phyloP scores from a whole-genome alignment of 345 rosid species.

The Populus pruinosa region DNA sequence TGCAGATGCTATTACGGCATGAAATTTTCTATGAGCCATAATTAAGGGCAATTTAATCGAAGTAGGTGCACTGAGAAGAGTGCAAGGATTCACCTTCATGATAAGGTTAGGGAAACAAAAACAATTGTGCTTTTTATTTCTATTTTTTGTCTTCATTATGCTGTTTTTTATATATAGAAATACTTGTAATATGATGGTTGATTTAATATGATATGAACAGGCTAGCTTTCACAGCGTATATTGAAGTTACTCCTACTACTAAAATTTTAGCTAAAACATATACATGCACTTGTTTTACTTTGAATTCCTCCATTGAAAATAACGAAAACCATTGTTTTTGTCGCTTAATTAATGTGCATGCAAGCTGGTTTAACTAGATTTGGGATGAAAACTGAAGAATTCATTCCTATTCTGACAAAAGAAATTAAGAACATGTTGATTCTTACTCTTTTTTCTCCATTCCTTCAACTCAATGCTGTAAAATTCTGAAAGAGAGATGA shows the following conservation, averaged over 20 bases:
- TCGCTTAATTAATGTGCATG: background rate
- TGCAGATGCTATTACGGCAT: background rate
- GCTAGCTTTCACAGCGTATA: too few species aligned
- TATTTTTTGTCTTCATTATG: too few species aligned
- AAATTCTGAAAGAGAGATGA: background rate
- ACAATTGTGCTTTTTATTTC: background rate
- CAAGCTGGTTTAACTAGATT: background rate
- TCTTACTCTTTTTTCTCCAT: background rate
- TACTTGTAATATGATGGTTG: too few species aligned
- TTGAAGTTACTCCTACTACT: too few species aligned
- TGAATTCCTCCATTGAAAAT: background rate
- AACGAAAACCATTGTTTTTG: background rate
- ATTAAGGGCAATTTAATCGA: background rate
- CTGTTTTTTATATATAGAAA: too few species aligned
- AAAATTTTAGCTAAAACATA: background rate
- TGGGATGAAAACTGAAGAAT: background rate
- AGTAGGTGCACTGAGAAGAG: background rate
- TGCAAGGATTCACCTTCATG: background rate
- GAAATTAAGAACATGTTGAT: background rate
- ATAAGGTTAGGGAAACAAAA: background rate
- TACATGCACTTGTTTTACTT: background rate
- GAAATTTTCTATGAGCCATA: background rate
- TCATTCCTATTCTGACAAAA: too few species aligned
- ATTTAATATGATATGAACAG: too few species aligned
- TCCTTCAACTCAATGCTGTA: background rate